phyloP scores from a whole-genome alignment of 805 yeast species.

The Nadsonia fulvescens region DNA sequence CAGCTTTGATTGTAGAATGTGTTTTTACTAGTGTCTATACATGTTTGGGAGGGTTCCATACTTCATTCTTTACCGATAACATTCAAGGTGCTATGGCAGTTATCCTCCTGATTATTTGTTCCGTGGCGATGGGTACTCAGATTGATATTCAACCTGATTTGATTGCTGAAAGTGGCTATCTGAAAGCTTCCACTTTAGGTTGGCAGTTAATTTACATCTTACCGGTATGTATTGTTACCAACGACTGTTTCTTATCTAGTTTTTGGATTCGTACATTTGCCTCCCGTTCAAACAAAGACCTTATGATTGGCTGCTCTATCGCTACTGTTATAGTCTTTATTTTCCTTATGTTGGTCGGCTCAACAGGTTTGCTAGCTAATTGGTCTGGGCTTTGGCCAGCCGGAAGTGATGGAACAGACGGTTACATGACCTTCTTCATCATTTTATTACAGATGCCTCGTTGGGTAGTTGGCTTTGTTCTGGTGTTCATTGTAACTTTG shows the following conservation, averaged over 20 bases:
- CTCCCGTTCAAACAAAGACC: constrained; percentile 55
- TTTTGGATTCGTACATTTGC: constrained; percentile 94
- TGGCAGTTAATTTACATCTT: constrained; percentile 82
- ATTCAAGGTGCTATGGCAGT: constrained; percentile 65
- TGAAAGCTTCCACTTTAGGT: constrained; percentile 53
- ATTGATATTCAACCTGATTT: constrained; percentile 47
- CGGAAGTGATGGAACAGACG: constrained; percentile 27
- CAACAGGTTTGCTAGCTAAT: constrained; percentile 74
- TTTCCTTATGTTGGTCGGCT: constrained; percentile 56
- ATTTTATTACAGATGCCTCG: constrained; percentile 55
- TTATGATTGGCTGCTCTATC: constrained; percentile 54
- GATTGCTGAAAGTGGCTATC: constrained; percentile 32
- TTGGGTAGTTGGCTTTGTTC: constrained; percentile 73
- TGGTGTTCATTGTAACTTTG: constrained; percentile 53
- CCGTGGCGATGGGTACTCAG: constrained; percentile 62
- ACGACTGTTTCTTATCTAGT: constrained; percentile 79
- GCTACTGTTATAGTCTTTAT: constrained; percentile 52
- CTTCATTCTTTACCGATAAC: constrained; percentile 75
- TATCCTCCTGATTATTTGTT: constrained; percentile 46
- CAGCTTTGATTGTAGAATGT: constrained; percentile 71
- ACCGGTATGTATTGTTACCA: constrained; percentile 72
- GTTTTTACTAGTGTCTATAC: constrained; percentile 79
- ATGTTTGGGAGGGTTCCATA: constrained; percentile 72
- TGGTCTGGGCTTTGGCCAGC: constrained; percentile 54
- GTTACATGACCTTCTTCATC: constrained; percentile 55